Evolutionary conservation across 2,329 filamentous ascomycete species (phyloP).

Genomic region (Penicillium corylophilum): DNA sequence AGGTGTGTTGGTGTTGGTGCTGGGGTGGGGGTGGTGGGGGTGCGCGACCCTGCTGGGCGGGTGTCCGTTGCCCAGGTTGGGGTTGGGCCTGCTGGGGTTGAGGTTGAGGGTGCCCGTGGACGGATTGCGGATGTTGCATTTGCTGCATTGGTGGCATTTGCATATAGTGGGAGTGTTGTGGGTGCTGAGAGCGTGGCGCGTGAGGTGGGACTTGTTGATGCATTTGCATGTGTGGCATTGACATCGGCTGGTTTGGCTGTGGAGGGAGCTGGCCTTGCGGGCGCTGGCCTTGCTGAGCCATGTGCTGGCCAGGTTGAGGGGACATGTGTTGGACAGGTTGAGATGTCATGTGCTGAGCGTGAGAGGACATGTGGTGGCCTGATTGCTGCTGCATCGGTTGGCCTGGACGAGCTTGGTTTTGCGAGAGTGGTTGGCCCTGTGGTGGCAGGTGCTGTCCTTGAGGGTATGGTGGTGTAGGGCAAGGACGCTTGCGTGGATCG

Average conservation of each 20-base stretch:
- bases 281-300: slow-evolving; percentile 2
- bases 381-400: slow-evolving; percentile 9
- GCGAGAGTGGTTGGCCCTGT: neutral
- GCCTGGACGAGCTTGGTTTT: neutral
- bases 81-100: slow-evolving; percentile 15
- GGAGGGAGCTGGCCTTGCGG: neutral
- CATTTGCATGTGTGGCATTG: slow-evolving; percentile 25
- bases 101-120: slow-evolving; percentile 14
- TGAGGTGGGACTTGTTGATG: slow-evolving; percentile 22
- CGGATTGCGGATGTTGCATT: slow-evolving; percentile 16
- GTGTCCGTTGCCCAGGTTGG: slow-evolving; percentile 2
- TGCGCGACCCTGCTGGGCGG: slow-evolving; percentile 16
- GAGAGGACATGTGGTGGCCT: slow-evolving; percentile 1
- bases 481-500: slow-evolving; percentile 17
- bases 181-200: slow-evolving; percentile 13
- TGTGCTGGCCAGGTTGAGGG: slow-evolving; percentile 14
- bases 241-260: slow-evolving; percentile 17
- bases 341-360: slow-evolving; percentile 15
- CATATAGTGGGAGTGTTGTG: slow-evolving; percentile 9
- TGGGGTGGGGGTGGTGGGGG: slow-evolving; percentile 26
- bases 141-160: slow-evolving; percentile 26
- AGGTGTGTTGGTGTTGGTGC: slow-evolving; percentile 27
- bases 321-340: slow-evolving; percentile 9
- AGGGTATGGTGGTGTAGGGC: slow-evolving; percentile 21
- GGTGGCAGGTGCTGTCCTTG: slow-evolving; percentile 9